These are phyloP conservation scores for Podila clonocystis DNA, from an alignment of 192 early-diverging fungal genomes.

Conservation along the genomic window DNA sequence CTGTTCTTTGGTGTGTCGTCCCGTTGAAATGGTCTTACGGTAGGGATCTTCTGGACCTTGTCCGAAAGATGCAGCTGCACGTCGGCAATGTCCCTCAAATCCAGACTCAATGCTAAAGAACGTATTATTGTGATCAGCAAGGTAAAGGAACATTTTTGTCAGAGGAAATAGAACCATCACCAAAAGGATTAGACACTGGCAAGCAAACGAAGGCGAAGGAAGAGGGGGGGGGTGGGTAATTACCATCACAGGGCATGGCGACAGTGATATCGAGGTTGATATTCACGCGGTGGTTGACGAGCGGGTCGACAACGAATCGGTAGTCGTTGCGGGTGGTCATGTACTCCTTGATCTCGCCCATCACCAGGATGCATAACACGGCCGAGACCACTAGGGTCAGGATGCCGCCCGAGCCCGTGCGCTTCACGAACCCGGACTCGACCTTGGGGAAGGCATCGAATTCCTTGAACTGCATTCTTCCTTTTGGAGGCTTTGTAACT, in stretches of 20 bases:
- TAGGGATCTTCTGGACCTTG: conserved; percentile 61
- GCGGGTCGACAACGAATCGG: conserved; percentile 83
- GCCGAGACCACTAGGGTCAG: conserved; percentile 75
- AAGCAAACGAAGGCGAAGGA: neutral
- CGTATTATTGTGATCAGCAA: neutral
- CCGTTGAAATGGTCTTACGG: conserved; percentile 32
- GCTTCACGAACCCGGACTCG: conserved; percentile 78
- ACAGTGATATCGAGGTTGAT: conserved; percentile 90
- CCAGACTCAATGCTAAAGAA: conserved; percentile 64
- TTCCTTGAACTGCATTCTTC: conserved; percentile 50
- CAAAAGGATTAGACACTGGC: neutral
- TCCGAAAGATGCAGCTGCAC: conserved; percentile 64
- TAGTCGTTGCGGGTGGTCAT: conserved; percentile 71
- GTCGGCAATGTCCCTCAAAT: conserved; percentile 76
- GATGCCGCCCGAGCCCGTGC: conserved; percentile 78
- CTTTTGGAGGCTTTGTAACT: neutral
- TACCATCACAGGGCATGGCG: conserved; percentile 84
- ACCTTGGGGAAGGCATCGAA: conserved; percentile 94
- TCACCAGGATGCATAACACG: conserved; percentile 72
- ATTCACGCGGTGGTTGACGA: conserved; percentile 68
- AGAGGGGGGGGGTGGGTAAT: no score
- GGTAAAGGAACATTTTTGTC: neutral
- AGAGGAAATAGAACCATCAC: neutral
- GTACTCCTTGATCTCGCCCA: conserved; percentile 78
- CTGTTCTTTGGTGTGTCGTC: conserved; percentile 19